Conservation (phyloP, 495 filamentous ascomycete genomes). For the Sporormia fimetaria region DNA sequence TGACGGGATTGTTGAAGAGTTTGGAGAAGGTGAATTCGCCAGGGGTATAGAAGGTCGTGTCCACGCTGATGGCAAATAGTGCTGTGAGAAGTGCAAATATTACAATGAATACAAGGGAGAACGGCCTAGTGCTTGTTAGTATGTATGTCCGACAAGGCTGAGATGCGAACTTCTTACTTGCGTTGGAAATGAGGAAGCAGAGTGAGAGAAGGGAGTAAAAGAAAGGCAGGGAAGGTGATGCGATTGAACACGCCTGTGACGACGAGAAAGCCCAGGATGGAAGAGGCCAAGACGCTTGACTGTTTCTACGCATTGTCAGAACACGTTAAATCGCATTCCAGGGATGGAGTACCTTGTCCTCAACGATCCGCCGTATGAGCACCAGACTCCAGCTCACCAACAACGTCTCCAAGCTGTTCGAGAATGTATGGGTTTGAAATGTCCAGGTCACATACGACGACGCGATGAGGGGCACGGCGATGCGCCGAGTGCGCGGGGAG, state of each 20-base stretch:
- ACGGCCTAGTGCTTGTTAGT: constrained; percentile 43
- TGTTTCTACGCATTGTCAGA: constrained; percentile 42
- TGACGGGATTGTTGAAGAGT: constrained; percentile 47
- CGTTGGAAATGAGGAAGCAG: constrained; percentile 73
- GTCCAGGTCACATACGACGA: constrained; percentile 99
- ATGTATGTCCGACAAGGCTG: background rate
- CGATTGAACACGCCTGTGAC: constrained; percentile 88
- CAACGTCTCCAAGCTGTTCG: constrained; percentile 91
- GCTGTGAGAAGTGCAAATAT: constrained; percentile 50
- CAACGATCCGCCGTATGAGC: constrained; percentile 71
- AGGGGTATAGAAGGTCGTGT: constrained; percentile 68
- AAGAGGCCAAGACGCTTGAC: constrained; percentile 61
- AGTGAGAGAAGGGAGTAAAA: constrained; percentile 67
- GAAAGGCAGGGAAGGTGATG: constrained; percentile 90
- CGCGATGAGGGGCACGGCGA: constrained; percentile 68
- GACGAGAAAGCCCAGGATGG: constrained; percentile 63
- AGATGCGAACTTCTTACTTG: constrained; percentile 49
- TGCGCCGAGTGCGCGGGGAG: constrained; percentile 56
- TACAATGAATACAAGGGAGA: constrained; percentile 51
- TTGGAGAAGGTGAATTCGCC: constrained; percentile 45
- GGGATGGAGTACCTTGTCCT: constrained; percentile 50
- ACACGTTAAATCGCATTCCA: constrained; percentile 2
- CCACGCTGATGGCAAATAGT: constrained; percentile 60
- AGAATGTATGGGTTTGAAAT: constrained; percentile 96
- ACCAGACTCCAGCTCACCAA: constrained; percentile 85